Evolutionary conservation across 2,329 filamentous ascomycete species (phyloP).

Genomic region (Sporothrix pallida): DNA sequence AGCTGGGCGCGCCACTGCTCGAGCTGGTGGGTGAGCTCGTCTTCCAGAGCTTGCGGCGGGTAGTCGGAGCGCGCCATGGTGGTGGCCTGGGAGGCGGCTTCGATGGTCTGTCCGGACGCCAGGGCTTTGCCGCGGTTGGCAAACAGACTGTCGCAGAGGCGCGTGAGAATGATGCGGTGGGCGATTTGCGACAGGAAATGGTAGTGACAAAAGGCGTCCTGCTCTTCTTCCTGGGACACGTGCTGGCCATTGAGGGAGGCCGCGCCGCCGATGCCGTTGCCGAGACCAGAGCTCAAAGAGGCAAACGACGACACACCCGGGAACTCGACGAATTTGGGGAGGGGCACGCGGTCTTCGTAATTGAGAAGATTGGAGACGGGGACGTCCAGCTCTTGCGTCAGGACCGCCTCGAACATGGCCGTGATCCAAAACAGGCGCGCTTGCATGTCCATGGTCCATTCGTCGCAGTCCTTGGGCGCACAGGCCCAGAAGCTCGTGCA

Average conservation of each 20-base stretch:
- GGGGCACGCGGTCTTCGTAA: slow-evolving; percentile 58
- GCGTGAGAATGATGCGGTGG: slow-evolving; percentile 60
- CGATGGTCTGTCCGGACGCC: slow-evolving; percentile 28
- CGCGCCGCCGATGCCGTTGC: not conserved
- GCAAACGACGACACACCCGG: slow-evolving; percentile 34
- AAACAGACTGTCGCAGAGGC: slow-evolving; percentile 54
- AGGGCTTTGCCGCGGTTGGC: slow-evolving; percentile 37
- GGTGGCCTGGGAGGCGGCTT: slow-evolving; percentile 26
- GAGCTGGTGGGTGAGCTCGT: slow-evolving; percentile 60
- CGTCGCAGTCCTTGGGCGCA: slow-evolving; percentile 52
- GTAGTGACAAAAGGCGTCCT: slow-evolving; percentile 60
- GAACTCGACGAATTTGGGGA: slow-evolving; percentile 54
- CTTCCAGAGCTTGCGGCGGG: slow-evolving; percentile 55
- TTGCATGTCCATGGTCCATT: slow-evolving; percentile 62
- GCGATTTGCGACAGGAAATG: slow-evolving; percentile 63
- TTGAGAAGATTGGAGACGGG: slow-evolving; percentile 57
- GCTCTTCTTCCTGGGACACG: slow-evolving; percentile 29
- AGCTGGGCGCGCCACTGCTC: slow-evolving; percentile 61
- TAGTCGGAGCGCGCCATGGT: slow-evolving; percentile 43
- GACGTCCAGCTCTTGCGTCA: slow-evolving; percentile 60
- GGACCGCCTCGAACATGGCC: slow-evolving; percentile 61
- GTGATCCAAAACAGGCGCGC: slow-evolving; percentile 61
- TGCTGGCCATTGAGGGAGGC: not conserved
- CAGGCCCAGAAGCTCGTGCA: slow-evolving; percentile 56
- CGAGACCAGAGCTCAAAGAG: not conserved